Evolutionary conservation across 1,284 basidiomycete genomes (phyloP), one percentile per base, ranked within the genome.

Genomic region (Pisolithus thermaeus): DNA sequence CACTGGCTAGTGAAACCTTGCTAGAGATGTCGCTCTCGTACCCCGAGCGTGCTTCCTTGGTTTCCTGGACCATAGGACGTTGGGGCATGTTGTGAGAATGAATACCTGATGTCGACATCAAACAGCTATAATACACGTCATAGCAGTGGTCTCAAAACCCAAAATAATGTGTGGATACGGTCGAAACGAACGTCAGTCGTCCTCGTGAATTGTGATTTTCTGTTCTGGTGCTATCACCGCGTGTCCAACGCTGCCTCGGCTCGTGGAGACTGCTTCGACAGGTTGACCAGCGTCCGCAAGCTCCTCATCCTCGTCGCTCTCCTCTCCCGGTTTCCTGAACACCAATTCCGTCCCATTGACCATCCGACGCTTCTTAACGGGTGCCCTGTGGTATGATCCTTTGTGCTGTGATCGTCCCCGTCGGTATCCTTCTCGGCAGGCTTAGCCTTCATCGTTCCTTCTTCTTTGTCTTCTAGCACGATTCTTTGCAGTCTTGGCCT

Each of bases 401-500:
- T 46, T 48, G 58, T 61, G 53, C 54, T 59, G 44, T 47, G 52
- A 6, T 59, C 64, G 41, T 54, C 47, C 6, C 53, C 55, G 16
- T 59, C 61, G n/a, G 58, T 44, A 14, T 14, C 12, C 35, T 65
- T 68, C 38, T 66, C 66, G 18, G 47, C 56, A 3, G 55, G 20
- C 60, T 78, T 80, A 4, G 56, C 64, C 62, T 81, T 84, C 62
- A 73, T 72, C 75, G 78, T 57, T 78, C 83, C 67, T 94, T 97
- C 76, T 92, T 91, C 77, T 94, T 95, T 86, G 87, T 46, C 94
- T 74, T 66, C 90, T 95, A 9, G 90, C 87, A 16, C 94, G 79
- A 66, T 97, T 97, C 73, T 93, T 97, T 12, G 90, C 84, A 0
- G 94, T 96, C 73, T 93, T 96, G 3, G 86, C 82, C 44, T 95